These are phyloP conservation scores for Yamadazyma sp. DNA, from an alignment of 1,139 yeast species.

Conservation along the genomic window DNA sequence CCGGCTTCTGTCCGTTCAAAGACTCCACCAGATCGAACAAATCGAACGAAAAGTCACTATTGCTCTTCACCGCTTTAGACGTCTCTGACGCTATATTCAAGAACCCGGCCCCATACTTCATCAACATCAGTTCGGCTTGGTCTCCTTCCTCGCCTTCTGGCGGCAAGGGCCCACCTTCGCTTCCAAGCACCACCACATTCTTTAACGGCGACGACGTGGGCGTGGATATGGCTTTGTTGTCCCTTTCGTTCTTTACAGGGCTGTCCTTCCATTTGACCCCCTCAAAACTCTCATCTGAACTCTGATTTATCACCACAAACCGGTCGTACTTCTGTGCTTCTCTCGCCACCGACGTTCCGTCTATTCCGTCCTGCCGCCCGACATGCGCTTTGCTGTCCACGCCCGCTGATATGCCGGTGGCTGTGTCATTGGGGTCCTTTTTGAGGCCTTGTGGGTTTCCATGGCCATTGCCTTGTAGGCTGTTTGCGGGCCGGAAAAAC, in stretches of 20 bases:
- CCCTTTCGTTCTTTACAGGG: constrained; percentile 19
- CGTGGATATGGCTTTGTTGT: not conserved
- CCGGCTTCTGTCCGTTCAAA: constrained; percentile 22
- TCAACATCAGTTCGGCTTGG: constrained; percentile 36
- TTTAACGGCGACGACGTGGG: constrained; percentile 40
- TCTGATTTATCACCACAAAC: constrained; percentile 21
- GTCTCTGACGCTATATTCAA: constrained; percentile 24
- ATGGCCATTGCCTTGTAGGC: constrained; percentile 15
- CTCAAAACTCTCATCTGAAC: constrained; percentile 49
- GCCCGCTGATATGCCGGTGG: no score
- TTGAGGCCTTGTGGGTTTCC: not conserved
- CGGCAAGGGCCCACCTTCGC: not conserved
- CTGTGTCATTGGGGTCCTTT: no score
- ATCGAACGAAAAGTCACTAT: constrained; percentile 25
- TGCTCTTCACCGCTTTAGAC: constrained; percentile 24
- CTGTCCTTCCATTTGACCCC: constrained; percentile 42
- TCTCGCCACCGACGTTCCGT: not conserved
- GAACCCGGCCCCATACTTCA: constrained; percentile 38
- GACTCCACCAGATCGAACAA: constrained; percentile 1
- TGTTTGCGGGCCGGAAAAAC: constrained; percentile 39
- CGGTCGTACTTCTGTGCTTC: constrained; percentile 7
- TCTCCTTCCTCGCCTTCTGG: constrained; percentile 18
- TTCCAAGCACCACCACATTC: constrained; percentile 13
- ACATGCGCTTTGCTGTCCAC: no score
- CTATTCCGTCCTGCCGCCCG: not conserved